These are phyloP conservation scores for Trichoderma cornu-damae DNA, from an alignment of 2,329 filamentous ascomycete genomes.

Conservation along the genomic window DNA sequence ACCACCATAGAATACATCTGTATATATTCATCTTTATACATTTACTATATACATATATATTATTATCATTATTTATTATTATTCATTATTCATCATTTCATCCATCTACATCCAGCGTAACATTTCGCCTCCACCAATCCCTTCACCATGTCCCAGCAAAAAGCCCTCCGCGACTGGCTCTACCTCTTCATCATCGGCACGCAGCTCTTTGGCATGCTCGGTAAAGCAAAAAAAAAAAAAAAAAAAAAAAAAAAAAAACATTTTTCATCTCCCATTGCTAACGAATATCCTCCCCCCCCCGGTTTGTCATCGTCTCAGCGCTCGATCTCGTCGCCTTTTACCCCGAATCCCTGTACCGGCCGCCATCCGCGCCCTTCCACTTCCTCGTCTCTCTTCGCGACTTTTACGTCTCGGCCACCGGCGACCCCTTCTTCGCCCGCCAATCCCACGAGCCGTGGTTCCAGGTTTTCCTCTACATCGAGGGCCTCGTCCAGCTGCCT, in stretches of 20 bases:
- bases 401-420: slow-evolving; percentile 44
- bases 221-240: slow-evolving; percentile 23
- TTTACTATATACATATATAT: no score
- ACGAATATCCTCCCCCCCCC: slow-evolving; percentile 13
- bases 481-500: slow-evolving; percentile 48
- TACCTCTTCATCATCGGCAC: slow-evolving; percentile 34
- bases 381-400: slow-evolving; percentile 42
- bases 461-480: slow-evolving; percentile 45
- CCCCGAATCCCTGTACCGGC: slow-evolving; percentile 42
- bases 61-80: no score
- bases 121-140: no score
- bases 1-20: no score
- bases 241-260: no score
- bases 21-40: no score
- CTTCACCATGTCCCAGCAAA: slow-evolving; percentile 12
- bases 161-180: slow-evolving; percentile 28
- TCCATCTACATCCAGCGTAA: not conserved
- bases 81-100: no score
- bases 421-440: slow-evolving; percentile 49
- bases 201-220: slow-evolving; percentile 36
- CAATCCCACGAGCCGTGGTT: slow-evolving; percentile 44
- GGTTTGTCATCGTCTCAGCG: no score
- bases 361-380: slow-evolving; percentile 42
- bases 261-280: not conserved
- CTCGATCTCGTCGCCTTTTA: slow-evolving; percentile 52